These are phyloP conservation scores for Saraca asoca DNA, from an alignment of 331 rosid species.

Conservation along the genomic window DNA sequence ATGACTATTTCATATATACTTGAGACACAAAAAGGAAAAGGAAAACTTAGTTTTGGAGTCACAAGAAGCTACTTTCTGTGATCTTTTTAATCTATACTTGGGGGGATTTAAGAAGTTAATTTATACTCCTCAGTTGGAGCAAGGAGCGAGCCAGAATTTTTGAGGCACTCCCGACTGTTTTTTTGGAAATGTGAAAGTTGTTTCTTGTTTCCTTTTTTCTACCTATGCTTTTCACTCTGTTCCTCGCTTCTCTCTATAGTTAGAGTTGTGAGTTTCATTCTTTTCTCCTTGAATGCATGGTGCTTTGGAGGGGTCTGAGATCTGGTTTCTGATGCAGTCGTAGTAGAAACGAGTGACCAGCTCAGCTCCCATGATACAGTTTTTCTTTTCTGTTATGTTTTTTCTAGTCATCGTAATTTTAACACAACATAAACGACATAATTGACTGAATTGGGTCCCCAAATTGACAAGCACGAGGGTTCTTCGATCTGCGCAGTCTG, in stretches of 20 bases:
- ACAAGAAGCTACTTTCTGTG: slow-evolving; percentile 26
- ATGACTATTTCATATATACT: slow-evolving; percentile 42
- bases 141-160: slow-evolving; percentile 61
- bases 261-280: not conserved
- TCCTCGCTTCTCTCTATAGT: not conserved
- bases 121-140: slow-evolving; percentile 52
- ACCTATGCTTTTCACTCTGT: not conserved
- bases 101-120: slow-evolving; percentile 35
- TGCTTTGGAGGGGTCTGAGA: too few relatives aligned
- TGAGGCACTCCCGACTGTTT: slow-evolving; percentile 59
- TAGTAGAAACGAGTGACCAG: too few relatives aligned
- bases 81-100: slow-evolving; percentile 4
- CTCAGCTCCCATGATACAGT: too few relatives aligned
- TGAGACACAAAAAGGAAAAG: slow-evolving; percentile 17
- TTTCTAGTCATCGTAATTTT: too few relatives aligned
- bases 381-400: too few relatives aligned
- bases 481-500: too few relatives aligned
- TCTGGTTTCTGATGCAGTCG: too few relatives aligned
- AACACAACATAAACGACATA: too few relatives aligned
- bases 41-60: slow-evolving; percentile 12
- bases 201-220: slow-evolving; percentile 8
- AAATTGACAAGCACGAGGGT: too few relatives aligned
- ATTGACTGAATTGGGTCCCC: too few relatives aligned
- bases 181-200: slow-evolving; percentile 36
- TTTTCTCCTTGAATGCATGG: not conserved